Conservation (phyloP, 305 asterid species). For the Solanum hybrid region DNA sequence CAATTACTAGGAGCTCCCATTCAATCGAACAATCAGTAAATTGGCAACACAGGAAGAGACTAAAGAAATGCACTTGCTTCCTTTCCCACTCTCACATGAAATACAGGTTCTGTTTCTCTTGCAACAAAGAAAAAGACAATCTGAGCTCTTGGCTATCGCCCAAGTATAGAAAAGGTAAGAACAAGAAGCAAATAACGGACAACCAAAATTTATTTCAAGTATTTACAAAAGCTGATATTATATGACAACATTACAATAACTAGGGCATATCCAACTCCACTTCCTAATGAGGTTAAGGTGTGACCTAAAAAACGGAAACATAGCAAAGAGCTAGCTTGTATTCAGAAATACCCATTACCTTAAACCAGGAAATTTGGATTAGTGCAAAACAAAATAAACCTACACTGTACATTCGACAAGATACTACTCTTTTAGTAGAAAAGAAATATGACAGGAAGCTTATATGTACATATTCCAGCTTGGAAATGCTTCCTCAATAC, state of each 20-base stretch:
- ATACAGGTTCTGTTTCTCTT: neutral
- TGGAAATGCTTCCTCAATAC: constrained; percentile 1
- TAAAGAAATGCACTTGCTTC: neutral
- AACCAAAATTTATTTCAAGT: neutral
- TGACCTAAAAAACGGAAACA: neutral
- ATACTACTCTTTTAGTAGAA: neutral
- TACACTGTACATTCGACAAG: neutral
- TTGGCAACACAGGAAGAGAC: neutral
- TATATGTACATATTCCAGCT: constrained; percentile 1
- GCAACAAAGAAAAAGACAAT: neutral
- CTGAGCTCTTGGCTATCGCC: neutral
- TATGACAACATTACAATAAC: neutral
- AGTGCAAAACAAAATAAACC: neutral
- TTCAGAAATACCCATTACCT: neutral
- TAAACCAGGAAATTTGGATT: neutral
- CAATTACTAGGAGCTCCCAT: neutral
- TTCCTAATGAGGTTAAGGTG: neutral
- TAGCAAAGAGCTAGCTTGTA: neutral
- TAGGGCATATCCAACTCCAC: neutral
- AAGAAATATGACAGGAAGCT: neutral
- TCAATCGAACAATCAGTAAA: neutral
- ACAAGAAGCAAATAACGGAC: neutral
- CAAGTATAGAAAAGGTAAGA: neutral
- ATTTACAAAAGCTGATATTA: neutral
- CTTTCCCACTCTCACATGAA: neutral